phyloP scores from a whole-genome alignment of 441 rosid species.

The Eruca vesicaria region DNA sequence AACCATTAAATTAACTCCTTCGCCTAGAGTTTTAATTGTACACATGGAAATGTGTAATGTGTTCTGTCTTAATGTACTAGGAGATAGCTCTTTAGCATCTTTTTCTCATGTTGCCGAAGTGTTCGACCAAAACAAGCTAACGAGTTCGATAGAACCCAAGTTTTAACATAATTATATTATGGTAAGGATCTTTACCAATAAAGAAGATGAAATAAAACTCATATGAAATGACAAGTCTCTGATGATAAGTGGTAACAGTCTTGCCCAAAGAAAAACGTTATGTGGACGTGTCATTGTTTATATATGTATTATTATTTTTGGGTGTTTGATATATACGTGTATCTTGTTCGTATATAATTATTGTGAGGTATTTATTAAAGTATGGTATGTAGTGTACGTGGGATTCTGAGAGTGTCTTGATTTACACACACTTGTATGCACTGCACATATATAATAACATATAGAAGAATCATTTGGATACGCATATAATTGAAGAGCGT shows the following conservation, averaged over 20 bases:
- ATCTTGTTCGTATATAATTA: background rate
- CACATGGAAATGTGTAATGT: background rate
- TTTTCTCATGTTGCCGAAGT: background rate
- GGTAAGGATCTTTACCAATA: background rate
- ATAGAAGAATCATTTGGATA: background rate
- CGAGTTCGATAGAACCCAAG: background rate
- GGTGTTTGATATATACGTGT: background rate
- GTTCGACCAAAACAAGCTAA: background rate
- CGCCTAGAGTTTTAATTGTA: background rate
- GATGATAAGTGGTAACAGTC: background rate
- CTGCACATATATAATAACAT: background rate
- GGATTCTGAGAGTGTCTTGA: constrained; percentile 17
- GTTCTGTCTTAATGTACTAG: background rate
- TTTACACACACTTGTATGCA: constrained; percentile 3
- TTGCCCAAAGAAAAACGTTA: background rate
- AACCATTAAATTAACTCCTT: background rate
- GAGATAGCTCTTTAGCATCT: background rate
- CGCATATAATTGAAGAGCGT: constrained; percentile 17
- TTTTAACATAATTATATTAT: background rate
- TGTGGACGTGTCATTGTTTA: background rate
- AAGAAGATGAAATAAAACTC: background rate
- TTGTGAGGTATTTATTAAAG: background rate
- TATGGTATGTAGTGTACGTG: constrained; percentile 25
- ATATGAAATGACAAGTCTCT: background rate
- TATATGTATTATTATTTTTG: background rate